phyloP scores from a whole-genome alignment of 441 rosid species.

The Hura crepitans region DNA sequence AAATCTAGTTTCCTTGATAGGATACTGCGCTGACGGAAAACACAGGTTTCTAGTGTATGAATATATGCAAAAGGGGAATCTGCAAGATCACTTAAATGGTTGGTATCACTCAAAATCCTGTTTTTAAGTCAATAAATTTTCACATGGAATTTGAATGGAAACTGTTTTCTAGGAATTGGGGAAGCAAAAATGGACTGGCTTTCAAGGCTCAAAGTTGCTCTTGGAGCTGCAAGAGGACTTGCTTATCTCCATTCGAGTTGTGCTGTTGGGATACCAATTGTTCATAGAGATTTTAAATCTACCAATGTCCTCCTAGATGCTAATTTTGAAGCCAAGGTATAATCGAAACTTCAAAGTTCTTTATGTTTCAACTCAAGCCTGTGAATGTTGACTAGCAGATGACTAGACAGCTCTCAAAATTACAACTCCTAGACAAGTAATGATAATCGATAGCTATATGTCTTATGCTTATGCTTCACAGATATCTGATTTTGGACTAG shows the following conservation, averaged over 20 bases:
- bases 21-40: constrained; percentile 90
- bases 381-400: background rate
- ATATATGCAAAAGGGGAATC: constrained; percentile 85
- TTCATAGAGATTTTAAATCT: constrained; percentile 90
- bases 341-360: background rate
- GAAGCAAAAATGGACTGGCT: constrained; percentile 83
- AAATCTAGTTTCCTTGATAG: constrained; percentile 78
- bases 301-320: constrained; percentile 72
- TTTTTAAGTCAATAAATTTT: constrained; percentile 6
- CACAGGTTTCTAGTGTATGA: constrained; percentile 88
- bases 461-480: constrained; percentile 23
- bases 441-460: constrained; percentile 18
- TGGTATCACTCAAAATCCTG: constrained; percentile 24
- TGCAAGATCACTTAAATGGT: constrained; percentile 94
- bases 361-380: background rate
- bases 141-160: constrained; percentile 17
- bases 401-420: background rate
- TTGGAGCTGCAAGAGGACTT: constrained; percentile 85
- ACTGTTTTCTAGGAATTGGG: constrained; percentile 51
- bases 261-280: constrained; percentile 79
- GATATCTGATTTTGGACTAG: constrained; percentile 95
- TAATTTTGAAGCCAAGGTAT: constrained; percentile 80
- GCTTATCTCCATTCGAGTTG: constrained; percentile 85
- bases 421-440: background rate
- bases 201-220: constrained; percentile 67